Evolutionary conservation across 225 moss, liverwort and hornwort species (phyloP).

Genomic region (Neckera pumila): DNA sequence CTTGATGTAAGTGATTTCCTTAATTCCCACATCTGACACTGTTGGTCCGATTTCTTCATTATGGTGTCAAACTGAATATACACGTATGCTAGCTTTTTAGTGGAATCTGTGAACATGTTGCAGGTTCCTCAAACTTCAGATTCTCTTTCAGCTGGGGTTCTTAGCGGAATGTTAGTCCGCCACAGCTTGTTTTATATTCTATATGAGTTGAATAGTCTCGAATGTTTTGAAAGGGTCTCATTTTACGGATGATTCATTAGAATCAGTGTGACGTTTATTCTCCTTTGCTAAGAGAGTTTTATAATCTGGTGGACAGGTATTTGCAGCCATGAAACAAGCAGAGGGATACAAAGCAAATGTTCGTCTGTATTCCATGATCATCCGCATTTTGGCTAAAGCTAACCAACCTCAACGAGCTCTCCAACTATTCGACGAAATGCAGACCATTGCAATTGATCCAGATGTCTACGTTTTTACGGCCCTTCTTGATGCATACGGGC

Average conservation of each 20-base stretch:
- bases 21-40: background rate
- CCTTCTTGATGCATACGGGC: conserved; percentile 63
- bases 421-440: conserved; percentile 65
- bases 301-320: conserved; percentile 38
- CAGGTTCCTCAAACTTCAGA: background rate
- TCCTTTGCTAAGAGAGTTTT: background rate
- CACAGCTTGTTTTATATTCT: background rate
- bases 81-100: background rate
- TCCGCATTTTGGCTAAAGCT: conserved; percentile 61
- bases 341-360: conserved; percentile 43
- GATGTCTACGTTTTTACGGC: conserved; percentile 58
- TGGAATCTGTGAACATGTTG: background rate
- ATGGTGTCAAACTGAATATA: background rate
- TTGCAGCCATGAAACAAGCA: conserved; percentile 61
- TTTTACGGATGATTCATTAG: background rate
- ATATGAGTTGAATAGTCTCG: background rate
- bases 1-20: conserved; percentile 38
- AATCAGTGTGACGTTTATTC: background rate
- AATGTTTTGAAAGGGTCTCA: background rate
- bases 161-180: background rate
- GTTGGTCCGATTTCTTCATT: background rate
- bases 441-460: conserved; percentile 24
- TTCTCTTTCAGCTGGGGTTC: background rate
- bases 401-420: conserved; percentile 65
- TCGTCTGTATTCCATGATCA: conserved; percentile 52